Evolutionary conservation across 345 rosid species (phyloP), one percentile per base, ranked within the genome.

Genomic region (Eucalyptus erythrocorys): DNA sequence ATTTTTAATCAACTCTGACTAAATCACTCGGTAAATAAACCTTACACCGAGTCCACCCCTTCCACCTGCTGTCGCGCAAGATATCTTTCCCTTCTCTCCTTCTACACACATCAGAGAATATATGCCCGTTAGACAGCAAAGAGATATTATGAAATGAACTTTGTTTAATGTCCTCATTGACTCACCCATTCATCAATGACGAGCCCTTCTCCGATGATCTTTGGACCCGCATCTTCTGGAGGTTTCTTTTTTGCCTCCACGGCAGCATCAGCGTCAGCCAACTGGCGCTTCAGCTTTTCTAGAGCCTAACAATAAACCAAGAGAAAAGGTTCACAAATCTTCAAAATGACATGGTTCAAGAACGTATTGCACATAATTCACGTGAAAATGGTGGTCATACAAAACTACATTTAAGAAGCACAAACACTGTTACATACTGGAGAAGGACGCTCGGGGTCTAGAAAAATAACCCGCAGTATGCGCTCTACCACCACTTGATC

Each of bases 131-230:
- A 68, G 66, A 86, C 22, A 26, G 87, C 19, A 13, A 57, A 37
- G 27, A 88, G 43, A 59, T 14, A 82, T 43, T 43, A 37, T 0
- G 3, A 32, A 48, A 30, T 43, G 48, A 59, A 32, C 7, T 17
- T 42, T 32, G 30, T n/a, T 37, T 49, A 86, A 87, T 34, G 49
- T 68, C 32, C 86, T 21, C 34, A 19, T 17, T 37, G 86, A 93
- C 97, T 91, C 57, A 97, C 99, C 99, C 99, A 98, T 94, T 98
- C 99, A 91, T 98, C 99, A 80, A 98, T 96, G 47, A 98, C 99
- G n/a, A 98, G 99, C 84, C 99, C 99, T 94, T 98, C 99, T 45
- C 99, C 99, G 4, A 97, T 94, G 90, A 97, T 92, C 93, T 89
- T 94, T 21, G 99, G 97, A 85, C 98, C 98, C 22, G 95, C 86